Percentiles rank a stretch among this genome's conserved stretches.
These are phyloP conservation scores for Euphorbia schlechtendalii DNA, from an alignment of 441 rosid species.

Conservation along the genomic window DNA sequence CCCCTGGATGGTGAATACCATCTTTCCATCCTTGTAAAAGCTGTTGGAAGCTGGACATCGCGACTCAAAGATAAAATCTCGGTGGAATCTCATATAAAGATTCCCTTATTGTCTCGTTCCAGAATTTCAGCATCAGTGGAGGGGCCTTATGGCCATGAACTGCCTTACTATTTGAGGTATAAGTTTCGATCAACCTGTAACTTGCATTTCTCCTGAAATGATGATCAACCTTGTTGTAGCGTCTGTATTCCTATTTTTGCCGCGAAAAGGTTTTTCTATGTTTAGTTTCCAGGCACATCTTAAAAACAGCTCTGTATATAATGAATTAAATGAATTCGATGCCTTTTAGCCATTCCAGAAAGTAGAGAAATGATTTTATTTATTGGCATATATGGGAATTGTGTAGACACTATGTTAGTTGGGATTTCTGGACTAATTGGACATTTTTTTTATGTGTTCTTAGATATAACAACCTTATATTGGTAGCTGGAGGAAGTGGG, in stretches of 20 bases:
- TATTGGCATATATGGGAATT: not conserved
- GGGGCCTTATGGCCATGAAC: constrained; percentile 73
- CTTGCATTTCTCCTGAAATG: not conserved
- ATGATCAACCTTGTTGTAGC: not conserved
- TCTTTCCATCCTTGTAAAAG: constrained; percentile 39
- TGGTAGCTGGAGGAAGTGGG: constrained; percentile 86
- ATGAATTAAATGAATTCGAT: too few relatives aligned
- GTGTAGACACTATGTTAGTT: not conserved
- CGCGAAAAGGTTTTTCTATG: not conserved
- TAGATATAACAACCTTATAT: constrained; percentile 69
- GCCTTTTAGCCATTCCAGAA: not conserved
- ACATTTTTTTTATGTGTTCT: constrained; percentile 8
- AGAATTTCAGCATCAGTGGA: constrained; percentile 50
- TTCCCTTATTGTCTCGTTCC: constrained; percentile 14
- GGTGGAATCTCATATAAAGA: constrained; percentile 19
- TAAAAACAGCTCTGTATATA: too few relatives aligned
- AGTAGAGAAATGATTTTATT: not conserved
- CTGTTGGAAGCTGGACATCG: constrained; percentile 44
- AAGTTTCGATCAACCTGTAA: not conserved
- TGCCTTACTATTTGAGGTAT: constrained; percentile 65
- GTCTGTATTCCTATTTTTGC: not conserved
- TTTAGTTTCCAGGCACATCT: not conserved
- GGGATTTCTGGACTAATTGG: too few relatives aligned
- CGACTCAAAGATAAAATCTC: constrained; percentile 26
- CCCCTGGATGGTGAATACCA: constrained; percentile 34